These are phyloP conservation scores for Epichloe sylvatica DNA, from an alignment of 2,329 filamentous ascomycete species.

Conservation along the genomic window DNA sequence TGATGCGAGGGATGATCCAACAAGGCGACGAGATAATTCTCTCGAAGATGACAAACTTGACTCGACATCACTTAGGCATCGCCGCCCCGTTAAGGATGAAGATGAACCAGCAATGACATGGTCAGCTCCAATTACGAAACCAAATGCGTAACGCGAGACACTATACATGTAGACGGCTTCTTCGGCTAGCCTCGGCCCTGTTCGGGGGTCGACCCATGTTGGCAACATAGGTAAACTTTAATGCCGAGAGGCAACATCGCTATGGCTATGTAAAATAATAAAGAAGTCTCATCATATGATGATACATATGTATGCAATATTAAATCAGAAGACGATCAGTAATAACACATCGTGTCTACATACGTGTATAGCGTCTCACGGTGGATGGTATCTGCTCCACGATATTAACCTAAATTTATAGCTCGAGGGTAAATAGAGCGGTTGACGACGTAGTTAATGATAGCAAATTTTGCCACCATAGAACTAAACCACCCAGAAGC, in stretches of 20 bases:
- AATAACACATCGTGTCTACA: no score
- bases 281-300: not conserved
- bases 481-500: slow-evolving; percentile 54
- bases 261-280: not conserved
- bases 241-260: not conserved
- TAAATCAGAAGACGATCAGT: no score
- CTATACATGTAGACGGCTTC: not conserved
- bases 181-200: no score
- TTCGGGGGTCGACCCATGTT: not conserved
- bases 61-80: slow-evolving; percentile 24
- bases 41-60: slow-evolving; percentile 29
- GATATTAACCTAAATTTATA: not conserved
- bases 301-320: no score
- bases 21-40: slow-evolving; percentile 26
- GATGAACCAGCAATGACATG: slow-evolving; percentile 33
- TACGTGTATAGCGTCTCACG: no score
- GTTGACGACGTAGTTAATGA: slow-evolving; percentile 45
- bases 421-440: slow-evolving; percentile 17
- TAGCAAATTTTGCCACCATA: slow-evolving; percentile 61
- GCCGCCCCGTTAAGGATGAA: slow-evolving; percentile 23
- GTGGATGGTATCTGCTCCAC: not conserved
- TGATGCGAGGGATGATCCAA: slow-evolving; percentile 37
- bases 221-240: not conserved
- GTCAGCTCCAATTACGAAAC: slow-evolving; percentile 27
- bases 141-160: not conserved